These are phyloP conservation scores for Nigrospora sphaerica DNA, from an alignment of 2,329 filamentous ascomycete species.

Conservation along the genomic window DNA sequence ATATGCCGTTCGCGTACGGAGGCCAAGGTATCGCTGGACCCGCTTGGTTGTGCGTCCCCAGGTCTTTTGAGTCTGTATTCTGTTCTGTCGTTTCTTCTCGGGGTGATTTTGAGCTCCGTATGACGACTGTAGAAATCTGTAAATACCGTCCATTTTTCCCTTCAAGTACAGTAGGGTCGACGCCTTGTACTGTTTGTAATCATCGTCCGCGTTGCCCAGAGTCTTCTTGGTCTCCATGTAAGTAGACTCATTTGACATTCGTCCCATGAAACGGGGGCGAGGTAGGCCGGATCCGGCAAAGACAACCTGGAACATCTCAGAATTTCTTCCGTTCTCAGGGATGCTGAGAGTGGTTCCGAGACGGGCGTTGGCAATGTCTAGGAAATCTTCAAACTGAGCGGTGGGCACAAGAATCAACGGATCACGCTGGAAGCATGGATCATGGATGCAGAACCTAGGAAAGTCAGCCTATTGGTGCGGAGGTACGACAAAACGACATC, in stretches of 20 bases:
- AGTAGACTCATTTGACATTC: slow-evolving; percentile 35
- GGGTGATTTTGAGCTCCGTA: slow-evolving; percentile 30
- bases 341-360: slow-evolving; percentile 49
- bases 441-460: slow-evolving; percentile 51
- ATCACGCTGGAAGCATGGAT: slow-evolving; percentile 17
- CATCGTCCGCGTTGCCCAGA: slow-evolving; percentile 24
- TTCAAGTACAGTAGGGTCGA: slow-evolving; percentile 40
- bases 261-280: slow-evolving; percentile 61
- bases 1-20: slow-evolving; percentile 30
- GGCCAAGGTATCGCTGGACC: slow-evolving; percentile 63
- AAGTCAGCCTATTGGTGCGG: not conserved
- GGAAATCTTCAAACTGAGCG: slow-evolving; percentile 55
- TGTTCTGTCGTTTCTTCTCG: slow-evolving; percentile 38
- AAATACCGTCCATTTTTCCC: slow-evolving; percentile 43
- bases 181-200: slow-evolving; percentile 25
- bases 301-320: slow-evolving; percentile 49
- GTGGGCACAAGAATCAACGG: slow-evolving; percentile 63
- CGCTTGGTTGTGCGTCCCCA: slow-evolving; percentile 53
- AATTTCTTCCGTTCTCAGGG: slow-evolving; percentile 37
- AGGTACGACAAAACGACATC: slow-evolving; percentile 19
- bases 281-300: slow-evolving; percentile 57
- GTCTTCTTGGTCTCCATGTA: slow-evolving; percentile 26
- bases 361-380: slow-evolving; percentile 57
- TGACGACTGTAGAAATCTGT: slow-evolving; percentile 38
- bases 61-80: slow-evolving; percentile 39